Conservation (phyloP, 148 eudicot genomes). For the Fagopyrum tataricum region DNA sequence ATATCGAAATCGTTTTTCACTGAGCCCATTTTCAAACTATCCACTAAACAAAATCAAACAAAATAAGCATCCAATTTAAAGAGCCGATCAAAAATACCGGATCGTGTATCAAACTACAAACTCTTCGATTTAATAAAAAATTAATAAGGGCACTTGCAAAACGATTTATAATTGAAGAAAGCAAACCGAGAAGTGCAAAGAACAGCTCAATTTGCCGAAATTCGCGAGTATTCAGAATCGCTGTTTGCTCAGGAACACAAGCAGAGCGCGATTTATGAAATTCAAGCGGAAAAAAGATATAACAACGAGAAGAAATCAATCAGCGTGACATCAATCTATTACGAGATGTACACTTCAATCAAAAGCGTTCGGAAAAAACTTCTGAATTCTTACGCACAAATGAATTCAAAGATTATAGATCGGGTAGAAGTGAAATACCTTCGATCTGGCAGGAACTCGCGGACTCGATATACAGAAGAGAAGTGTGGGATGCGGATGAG, state of each 20-base stretch:
- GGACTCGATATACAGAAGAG: slow-evolving; percentile 2
- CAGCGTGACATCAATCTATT: background rate
- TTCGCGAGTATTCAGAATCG: background rate
- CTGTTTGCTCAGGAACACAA: background rate
- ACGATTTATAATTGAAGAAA: background rate
- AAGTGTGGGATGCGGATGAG: slow-evolving; percentile 9
- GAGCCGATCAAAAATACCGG: background rate
- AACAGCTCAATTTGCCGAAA: slow-evolving; percentile 1
- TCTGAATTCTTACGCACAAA: background rate
- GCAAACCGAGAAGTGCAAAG: slow-evolving; percentile 3
- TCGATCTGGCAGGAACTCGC: slow-evolving; percentile 15
- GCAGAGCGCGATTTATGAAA: background rate
- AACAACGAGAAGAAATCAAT: background rate
- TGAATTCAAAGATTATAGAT: background rate
- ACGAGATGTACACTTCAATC: background rate
- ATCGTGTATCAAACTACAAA: background rate
- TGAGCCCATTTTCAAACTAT: slow-evolving; percentile 51
- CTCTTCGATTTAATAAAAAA: background rate
- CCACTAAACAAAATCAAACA: background rate
- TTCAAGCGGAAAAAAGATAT: background rate
- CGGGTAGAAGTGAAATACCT: slow-evolving; percentile 7
- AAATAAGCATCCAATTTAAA: slow-evolving; percentile 5
- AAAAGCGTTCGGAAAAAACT: background rate
- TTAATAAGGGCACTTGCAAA: background rate
- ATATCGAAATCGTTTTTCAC: slow-evolving; percentile 47